Percentiles rank a stretch among this genome's conserved stretches.
Evolutionary conservation across 2,329 filamentous ascomycete species (phyloP).

Genomic region (Xylaria digitata): DNA sequence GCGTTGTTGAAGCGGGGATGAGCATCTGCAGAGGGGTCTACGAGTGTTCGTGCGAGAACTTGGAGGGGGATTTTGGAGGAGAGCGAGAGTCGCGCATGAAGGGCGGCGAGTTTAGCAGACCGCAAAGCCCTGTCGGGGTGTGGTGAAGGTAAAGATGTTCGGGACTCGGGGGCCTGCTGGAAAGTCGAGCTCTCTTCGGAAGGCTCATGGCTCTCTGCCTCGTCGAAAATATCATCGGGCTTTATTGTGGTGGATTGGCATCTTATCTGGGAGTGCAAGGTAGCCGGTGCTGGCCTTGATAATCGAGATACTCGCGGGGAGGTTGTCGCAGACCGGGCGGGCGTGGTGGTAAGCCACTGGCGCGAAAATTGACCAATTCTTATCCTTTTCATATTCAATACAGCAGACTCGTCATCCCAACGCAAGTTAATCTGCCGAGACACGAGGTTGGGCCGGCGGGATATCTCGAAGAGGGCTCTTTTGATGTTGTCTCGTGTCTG

Average conservation of each 20-base stretch:
- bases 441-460: constrained; percentile 40
- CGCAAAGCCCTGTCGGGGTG: constrained; percentile 71
- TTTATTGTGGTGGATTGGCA: constrained; percentile 41
- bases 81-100: constrained; percentile 89
- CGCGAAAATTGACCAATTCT: constrained; percentile 68
- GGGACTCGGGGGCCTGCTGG: constrained; percentile 35
- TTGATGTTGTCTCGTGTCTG: constrained; percentile 45
- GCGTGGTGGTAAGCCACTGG: constrained; percentile 63
- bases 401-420: constrained; percentile 44
- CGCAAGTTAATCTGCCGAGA: constrained; percentile 39
- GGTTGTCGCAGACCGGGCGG: constrained; percentile 58
- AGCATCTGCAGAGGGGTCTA: constrained; percentile 85
- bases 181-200: constrained; percentile 39
- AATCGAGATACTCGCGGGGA: constrained; percentile 46
- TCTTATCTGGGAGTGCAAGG: constrained; percentile 42
- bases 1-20: constrained; percentile 88
- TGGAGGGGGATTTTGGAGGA: constrained; percentile 84
- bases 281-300: constrained; percentile 35
- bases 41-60: constrained; percentile 85
- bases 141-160: constrained; percentile 73
- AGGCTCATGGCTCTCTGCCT: constrained; percentile 39
- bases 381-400: constrained; percentile 68
- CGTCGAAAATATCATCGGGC: constrained; percentile 44
- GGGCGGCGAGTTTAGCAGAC: constrained; percentile 90
- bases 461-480: constrained; percentile 35